Percentiles rank a stretch among this genome's conserved stretches.
Conservation (phyloP, 495 filamentous ascomycete species). For the Cladorrhinum samala region DNA sequence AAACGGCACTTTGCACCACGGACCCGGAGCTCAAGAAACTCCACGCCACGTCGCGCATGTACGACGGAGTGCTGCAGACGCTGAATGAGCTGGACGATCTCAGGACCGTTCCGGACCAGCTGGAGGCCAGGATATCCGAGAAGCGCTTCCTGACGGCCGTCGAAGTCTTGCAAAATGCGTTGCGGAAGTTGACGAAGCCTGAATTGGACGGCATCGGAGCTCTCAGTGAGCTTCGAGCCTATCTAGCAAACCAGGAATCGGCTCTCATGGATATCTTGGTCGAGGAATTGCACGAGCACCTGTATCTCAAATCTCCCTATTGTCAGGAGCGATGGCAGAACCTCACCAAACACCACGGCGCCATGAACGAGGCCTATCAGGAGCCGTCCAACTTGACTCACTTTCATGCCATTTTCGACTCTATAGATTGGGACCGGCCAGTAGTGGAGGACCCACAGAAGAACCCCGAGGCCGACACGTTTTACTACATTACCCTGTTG, state of each 20-base stretch:
- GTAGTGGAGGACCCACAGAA: constrained; percentile 82
- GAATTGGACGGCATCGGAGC: constrained; percentile 91
- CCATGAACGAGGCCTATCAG: constrained; percentile 34
- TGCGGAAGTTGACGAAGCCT: constrained; percentile 73
- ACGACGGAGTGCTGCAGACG: constrained; percentile 83
- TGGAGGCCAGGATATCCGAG: constrained; percentile 90
- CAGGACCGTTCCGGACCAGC: constrained; percentile 81
- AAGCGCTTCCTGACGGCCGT: constrained; percentile 93
- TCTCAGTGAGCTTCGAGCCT: constrained; percentile 74
- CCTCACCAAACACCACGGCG: constrained; percentile 48
- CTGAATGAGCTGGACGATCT: constrained; percentile 82
- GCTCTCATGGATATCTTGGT: constrained; percentile 88
- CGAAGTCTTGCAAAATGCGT: constrained; percentile 79
- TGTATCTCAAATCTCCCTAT: constrained; percentile 95
- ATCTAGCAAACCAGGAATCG: constrained; percentile 87
- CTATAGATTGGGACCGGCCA: constrained; percentile 58
- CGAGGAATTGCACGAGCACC: constrained; percentile 93
- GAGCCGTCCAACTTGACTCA: constrained; percentile 45
- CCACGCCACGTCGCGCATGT: constrained; percentile 77
- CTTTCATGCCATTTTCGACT: constrained; percentile 72
- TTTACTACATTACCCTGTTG: constrained; percentile 82
- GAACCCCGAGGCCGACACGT: constrained; percentile 91
- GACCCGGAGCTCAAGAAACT: constrained; percentile 89
- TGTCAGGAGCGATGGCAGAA: constrained; percentile 92
- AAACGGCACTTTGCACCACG: constrained; percentile 71